Conservation (phyloP, 2,329 filamentous ascomycete species). For the Dactylellina cionopaga region DNA sequence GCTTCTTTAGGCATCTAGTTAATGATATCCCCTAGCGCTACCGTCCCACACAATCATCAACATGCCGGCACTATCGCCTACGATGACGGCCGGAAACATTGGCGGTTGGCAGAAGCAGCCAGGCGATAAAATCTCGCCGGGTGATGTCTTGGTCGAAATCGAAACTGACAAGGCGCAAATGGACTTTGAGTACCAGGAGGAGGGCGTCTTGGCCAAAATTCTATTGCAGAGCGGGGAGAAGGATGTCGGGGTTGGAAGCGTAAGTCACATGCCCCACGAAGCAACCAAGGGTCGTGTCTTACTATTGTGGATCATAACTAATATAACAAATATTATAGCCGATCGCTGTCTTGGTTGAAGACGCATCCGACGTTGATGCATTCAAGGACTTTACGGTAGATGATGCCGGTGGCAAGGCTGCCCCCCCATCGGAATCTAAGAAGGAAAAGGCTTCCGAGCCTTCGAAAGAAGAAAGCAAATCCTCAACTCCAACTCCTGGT, state of each 20-base stretch:
- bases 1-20: not conserved
- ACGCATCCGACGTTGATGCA: constrained; percentile 83
- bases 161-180: constrained; percentile 99
- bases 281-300: not conserved
- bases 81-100: constrained; percentile 97
- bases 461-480: constrained; percentile 67
- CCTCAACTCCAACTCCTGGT: constrained; percentile 67
- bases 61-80: constrained; percentile 98
- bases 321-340: constrained; percentile 72
- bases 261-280: no score
- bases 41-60: constrained; percentile 93
- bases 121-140: constrained; percentile 85
- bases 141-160: constrained; percentile 96
- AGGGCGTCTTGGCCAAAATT: constrained; percentile 93
- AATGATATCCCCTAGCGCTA: constrained; percentile 72
- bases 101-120: constrained; percentile 97
- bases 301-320: no score
- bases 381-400: constrained; percentile 89
- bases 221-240: constrained; percentile 92
- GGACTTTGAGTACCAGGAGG: constrained; percentile 99
- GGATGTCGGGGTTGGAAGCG: constrained; percentile 91
- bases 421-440: constrained; percentile 66
- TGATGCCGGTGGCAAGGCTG: constrained; percentile 80
- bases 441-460: constrained; percentile 71
- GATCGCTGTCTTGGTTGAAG: constrained; percentile 93